Percentiles rank a stretch among this genome's conserved stretches.
phyloP scores from a whole-genome alignment of 345 rosid genomes.

The Eucalyptus tenuipes region DNA sequence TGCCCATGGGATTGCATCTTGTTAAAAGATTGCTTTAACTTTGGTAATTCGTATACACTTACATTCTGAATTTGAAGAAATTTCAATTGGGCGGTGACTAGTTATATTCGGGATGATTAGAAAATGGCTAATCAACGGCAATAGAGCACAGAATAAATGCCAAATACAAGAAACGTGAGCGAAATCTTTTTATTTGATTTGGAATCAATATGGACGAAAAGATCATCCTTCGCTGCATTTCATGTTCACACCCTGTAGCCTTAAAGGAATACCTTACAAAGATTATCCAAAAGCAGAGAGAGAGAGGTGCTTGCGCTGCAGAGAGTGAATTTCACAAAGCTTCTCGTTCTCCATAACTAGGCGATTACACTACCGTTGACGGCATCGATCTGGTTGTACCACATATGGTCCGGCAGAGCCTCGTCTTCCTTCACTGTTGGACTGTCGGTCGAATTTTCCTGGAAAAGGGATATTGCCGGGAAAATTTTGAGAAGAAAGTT shows the following conservation, averaged over 20 bases:
- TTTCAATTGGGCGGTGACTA: not conserved
- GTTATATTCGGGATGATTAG: not conserved
- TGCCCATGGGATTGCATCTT: not conserved
- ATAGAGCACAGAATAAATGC: not conserved
- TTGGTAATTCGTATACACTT: not conserved
- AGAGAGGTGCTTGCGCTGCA: constrained; percentile 33
- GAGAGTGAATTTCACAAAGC: constrained; percentile 66
- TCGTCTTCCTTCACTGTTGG: constrained; percentile 16
- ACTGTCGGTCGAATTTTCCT: not conserved
- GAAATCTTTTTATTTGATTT: not conserved
- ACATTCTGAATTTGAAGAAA: not conserved
- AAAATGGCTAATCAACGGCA: not conserved
- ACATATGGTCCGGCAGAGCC: constrained; percentile 54
- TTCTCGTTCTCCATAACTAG: constrained; percentile 60
- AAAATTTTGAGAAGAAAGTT: not conserved
- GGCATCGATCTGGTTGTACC: constrained; percentile 79
- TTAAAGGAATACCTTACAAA: not conserved
- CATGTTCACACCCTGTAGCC: not conserved
- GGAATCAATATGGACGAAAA: not conserved
- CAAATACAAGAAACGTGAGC: not conserved
- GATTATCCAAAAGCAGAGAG: not conserved
- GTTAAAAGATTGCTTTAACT: not conserved
- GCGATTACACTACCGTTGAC: constrained; percentile 76
- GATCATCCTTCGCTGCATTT: not conserved
- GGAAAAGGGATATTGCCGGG: not conserved